Base-by-base conservation (phyloP, 331 rosid genomes). In the Dryas integrifolia region DNA sequence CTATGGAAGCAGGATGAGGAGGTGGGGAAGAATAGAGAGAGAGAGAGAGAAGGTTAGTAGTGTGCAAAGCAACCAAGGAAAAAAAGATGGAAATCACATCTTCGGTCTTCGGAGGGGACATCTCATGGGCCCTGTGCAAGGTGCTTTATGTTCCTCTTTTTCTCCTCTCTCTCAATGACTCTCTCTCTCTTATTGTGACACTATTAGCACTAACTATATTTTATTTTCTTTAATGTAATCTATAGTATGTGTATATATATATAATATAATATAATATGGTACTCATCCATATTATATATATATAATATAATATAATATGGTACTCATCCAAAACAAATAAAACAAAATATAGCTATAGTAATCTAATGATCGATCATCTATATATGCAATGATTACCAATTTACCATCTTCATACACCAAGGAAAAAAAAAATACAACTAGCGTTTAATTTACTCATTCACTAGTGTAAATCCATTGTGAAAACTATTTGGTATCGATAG, bases 51-150 rank as follows among this genome's bases (percentile, higher is more conserved):
- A 79, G 67, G 84, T 75, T 70, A 62, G 21, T 64, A 74, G 82
- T 88, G 88, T 26, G 30, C 30, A 26, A 26, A 26, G 30, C 30
- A 26, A 26, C 2, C 82, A 84, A 83, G 67, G 84, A 78, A 85
- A 84, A 85, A 88, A 88, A 89, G 92, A 86, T 71, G 86, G 80
- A 88, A 88, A 83, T 88, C 86, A 86, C 88, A 85, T 85, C 92
- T 83, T 74, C 77, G 89, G 85, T 86, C 92, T 79, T 80, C 77
- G 83, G 92, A 89, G 81, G 79, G 87, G 96, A 92, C 96, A 85
- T 74, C 21, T 72, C 24, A 76, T 88, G 98, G 98, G 90, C 65
- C 96, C 96, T 38, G 30, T n/a, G 18, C 40, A 72, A 73, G 79
- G 58, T 89, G 96, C 92, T 76, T 87, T 90, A 38, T 72, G 76